Evolutionary conservation across 2,329 filamentous ascomycete genomes (phyloP), one percentile per base, ranked within the genome.

Genomic region (Cadophora sp.): DNA sequence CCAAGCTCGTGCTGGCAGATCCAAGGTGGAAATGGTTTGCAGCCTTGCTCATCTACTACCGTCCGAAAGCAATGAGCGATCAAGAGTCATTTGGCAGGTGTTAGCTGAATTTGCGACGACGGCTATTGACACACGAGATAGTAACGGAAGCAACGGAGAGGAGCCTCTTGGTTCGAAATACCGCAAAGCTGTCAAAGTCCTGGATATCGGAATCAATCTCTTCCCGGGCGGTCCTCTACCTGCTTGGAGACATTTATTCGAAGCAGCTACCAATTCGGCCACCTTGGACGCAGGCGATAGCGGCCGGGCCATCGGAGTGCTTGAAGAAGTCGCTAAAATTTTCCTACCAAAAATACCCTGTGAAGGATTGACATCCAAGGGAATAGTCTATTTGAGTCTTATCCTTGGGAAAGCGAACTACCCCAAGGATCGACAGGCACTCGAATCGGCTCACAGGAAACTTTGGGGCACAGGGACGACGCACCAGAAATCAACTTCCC

Each of bases 251-350:
- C 68, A 82, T 0, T 80, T 95, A 0, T 87, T 92, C 63, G 80
- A 85, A 9, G 78, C 83, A 0, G 80, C 92, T 9, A 81, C 86
- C 3, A 79, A 83, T 9, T 85, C 87, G 63, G 86, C 90, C 7
- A 84, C 83, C 22, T 80, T 84, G 14, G 89, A 93, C 71, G 86
- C 86, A 63, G 92, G 92, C 3, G 89, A 93, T 69, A 86, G 87
- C 19, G 90, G 88, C 6, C 84, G 90, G 50, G 86, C 89, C 5
- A 82, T 92, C 61, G 85, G 87, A 27, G 83, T 93, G 1, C 82
- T 94, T 48, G 93, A 97, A 69, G 91, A 91, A 1, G 75, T 96
- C 3, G 87, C 92, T 0, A 89, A 87, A 72, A 75, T 79, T 1
- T 72, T 91, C 4, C 73, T 61, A 4, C 82, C 46, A 82, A 83